A percentile compares a stretch with the other conserved stretches of the same genome.
phyloP scores from a whole-genome alignment of 1,139 yeast genomes.

The Taphrina betulina region DNA sequence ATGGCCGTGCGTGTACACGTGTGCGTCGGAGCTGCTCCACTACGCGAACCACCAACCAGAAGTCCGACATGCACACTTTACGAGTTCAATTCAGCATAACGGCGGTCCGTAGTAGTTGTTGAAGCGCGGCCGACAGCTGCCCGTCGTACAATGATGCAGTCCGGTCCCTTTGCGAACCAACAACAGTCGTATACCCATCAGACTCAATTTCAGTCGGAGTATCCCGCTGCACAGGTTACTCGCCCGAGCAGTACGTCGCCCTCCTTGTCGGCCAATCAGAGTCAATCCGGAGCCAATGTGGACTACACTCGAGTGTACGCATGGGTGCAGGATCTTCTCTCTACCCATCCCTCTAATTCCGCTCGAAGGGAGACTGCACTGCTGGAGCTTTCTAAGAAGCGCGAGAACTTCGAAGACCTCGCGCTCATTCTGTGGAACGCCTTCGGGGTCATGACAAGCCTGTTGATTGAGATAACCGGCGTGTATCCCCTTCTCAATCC shows the following conservation, averaged over 20 bases:
- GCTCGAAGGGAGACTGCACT: slow-evolving; percentile 75
- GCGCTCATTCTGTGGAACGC: slow-evolving; percentile 94
- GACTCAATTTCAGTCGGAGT: slow-evolving; percentile 23
- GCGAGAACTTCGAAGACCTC: slow-evolving; percentile 91
- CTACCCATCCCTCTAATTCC: slow-evolving; percentile 23
- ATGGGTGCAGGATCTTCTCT: slow-evolving; percentile 83
- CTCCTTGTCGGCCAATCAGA: neutral
- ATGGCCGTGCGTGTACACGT: too few relatives aligned
- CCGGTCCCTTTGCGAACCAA: slow-evolving; percentile 28
- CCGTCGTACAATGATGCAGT: slow-evolving; percentile 32
- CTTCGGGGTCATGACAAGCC: slow-evolving; percentile 86
- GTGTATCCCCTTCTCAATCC: slow-evolving; percentile 90
- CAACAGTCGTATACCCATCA: slow-evolving; percentile 23
- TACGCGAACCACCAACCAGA: too few relatives aligned
- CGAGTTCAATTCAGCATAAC: too few relatives aligned
- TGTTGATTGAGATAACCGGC: slow-evolving; percentile 81
- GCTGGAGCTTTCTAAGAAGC: slow-evolving; percentile 83
- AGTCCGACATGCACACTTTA: too few relatives aligned
- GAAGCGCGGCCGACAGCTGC: too few relatives aligned
- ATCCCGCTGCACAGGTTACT: slow-evolving; percentile 4
- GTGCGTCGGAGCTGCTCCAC: too few relatives aligned
- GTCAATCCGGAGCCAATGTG: slow-evolving; percentile 4
- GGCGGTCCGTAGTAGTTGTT: too few relatives aligned
- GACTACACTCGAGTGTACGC: slow-evolving; percentile 84
- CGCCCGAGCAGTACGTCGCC: slow-evolving; percentile 20